A percentile compares a stretch with the other conserved stretches of the same genome.
These are phyloP conservation scores for Russula earlei DNA, from an alignment of 768 basidiomycete genomes.

Conservation along the genomic window DNA sequence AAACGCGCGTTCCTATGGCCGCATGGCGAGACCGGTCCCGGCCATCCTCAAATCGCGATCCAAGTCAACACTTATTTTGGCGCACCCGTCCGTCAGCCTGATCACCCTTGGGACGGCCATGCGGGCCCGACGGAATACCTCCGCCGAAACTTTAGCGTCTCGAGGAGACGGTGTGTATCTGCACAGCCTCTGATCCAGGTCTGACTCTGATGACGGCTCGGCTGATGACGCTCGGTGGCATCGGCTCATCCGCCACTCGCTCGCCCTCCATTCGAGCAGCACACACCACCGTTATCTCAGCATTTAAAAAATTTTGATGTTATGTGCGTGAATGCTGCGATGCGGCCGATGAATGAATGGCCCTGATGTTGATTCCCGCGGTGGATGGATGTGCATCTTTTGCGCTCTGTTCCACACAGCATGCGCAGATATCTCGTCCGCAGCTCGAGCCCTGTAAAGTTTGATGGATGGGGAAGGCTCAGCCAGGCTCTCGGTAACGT, in stretches of 20 bases:
- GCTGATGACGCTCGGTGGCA: conserved; percentile 3
- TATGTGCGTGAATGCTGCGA: neutral
- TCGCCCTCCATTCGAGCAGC: too few species aligned
- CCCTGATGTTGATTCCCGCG: too few species aligned
- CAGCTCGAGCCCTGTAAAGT: neutral
- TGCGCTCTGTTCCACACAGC: too few species aligned
- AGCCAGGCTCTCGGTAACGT: neutral
- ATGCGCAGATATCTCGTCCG: too few species aligned
- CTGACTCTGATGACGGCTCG: too few species aligned
- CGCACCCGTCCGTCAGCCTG: too few species aligned
- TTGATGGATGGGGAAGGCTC: neutral
- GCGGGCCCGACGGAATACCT: neutral
- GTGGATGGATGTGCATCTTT: too few species aligned
- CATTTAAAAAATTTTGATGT: neutral
- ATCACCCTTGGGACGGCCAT: neutral
- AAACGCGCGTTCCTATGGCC: too few species aligned
- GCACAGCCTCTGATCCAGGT: conserved; percentile 12
- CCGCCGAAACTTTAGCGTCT: conserved; percentile 2
- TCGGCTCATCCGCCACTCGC: neutral
- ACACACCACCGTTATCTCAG: neutral
- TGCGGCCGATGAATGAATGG: neutral
- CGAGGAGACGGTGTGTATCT: neutral
- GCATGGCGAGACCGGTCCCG: neutral
- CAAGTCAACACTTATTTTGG: too few species aligned
- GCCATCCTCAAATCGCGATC: too few species aligned